Conservation (phyloP, 345 rosid species). For the Cochlearia excelsa region DNA sequence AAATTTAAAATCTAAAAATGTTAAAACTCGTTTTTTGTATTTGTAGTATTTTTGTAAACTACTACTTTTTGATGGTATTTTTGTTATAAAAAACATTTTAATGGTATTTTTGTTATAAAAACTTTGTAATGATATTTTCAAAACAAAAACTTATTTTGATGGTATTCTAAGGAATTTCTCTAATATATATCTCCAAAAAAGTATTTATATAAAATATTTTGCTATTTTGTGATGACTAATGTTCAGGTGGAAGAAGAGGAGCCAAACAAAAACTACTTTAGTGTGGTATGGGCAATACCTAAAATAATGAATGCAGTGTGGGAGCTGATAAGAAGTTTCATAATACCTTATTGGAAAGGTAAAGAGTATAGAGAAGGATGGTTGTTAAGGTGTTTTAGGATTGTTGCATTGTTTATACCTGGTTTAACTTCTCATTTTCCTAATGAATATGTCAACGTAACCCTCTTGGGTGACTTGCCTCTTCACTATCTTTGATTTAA, state of each 20-base stretch:
- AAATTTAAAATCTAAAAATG: no score
- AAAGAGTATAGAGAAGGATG: constrained; percentile 49
- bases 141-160: no score
- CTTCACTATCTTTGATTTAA: background rate
- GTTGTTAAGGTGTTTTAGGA: constrained; percentile 44
- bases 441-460: constrained; percentile 58
- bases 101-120: no score
- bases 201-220: background rate
- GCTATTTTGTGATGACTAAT: background rate
- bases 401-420: constrained; percentile 48
- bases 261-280: constrained; percentile 71
- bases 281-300: constrained; percentile 44
- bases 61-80: no score
- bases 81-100: no score
- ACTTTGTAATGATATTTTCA: no score
- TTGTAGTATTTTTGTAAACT: no score
- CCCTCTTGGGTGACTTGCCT: constrained; percentile 42
- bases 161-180: no score
- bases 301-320: constrained; percentile 47
- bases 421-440: constrained; percentile 57
- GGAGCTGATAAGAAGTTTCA: constrained; percentile 60
- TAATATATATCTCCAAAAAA: no score
- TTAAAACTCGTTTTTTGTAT: no score
- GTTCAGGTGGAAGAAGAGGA: constrained; percentile 51
- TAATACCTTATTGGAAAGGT: constrained; percentile 46